Base-by-base conservation (phyloP, 805 yeast species). In the Torulaspora quercuum region DNA sequence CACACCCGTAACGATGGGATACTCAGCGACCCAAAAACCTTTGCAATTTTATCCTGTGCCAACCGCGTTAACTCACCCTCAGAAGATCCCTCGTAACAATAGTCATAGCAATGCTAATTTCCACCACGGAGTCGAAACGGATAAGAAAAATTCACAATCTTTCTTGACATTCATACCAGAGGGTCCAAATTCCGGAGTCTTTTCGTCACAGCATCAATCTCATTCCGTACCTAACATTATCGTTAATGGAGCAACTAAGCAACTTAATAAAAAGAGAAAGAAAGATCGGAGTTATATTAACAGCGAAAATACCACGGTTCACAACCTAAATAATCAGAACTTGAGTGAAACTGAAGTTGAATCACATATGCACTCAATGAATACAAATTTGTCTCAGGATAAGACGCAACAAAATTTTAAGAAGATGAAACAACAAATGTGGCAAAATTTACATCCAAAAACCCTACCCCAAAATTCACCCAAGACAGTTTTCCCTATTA, bases 11-110 rank as follows among this genome's bases (percentile, higher is more conserved):
- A 24, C 34, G 24, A 39, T 39, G 22, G 46, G 52, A 9, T 55
- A 53, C 29, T 49, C 57, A 5, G 53, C 62, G n/a, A 57, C 61
- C 7, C 63, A 59, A 31, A 57, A 57, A 30, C 64, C 64, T 3
- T 38, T 59, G 25, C 64, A 59, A 40, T 59, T 59, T 33, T 56
- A 41, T 39, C 49, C 58, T 7, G 55, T 45, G 39, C 59, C 61
- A 48, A 33, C 61, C 32, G 32, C 48, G 32, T 20, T 52, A 16
- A 25, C 39, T 29, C 39, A 45, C 33, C 30, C 37, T 12, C 29
- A 46, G 18, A 33, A 29, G 34, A 7, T 37, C 12, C 20, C 36
- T 12, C 39, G 45, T 13, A 46, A 45, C 7, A 35, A 24, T 10
- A 33, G 39, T 16, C 21, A 19, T 28, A 29, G 35, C 25, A 37